Conservation (phyloP, 352 stramenopile genomes). For the Phytophthora tubulina region DNA sequence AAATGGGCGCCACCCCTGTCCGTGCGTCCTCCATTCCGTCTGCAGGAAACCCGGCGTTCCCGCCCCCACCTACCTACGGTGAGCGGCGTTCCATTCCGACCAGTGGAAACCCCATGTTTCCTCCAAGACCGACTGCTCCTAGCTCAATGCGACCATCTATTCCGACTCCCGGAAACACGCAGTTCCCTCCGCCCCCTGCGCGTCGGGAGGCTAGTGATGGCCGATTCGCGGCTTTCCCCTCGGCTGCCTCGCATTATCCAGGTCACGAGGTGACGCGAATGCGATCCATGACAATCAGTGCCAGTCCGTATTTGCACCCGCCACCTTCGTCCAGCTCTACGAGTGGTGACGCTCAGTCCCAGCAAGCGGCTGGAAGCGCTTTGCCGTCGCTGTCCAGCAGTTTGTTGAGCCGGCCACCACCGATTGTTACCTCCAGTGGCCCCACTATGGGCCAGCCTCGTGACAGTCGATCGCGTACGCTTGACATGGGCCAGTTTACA, state of each 20-base stretch:
- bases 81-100: slow-evolving; percentile 72
- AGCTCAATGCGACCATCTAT: slow-evolving; percentile 58
- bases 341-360: slow-evolving; percentile 26
- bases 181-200: slow-evolving; percentile 66
- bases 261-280: slow-evolving; percentile 54
- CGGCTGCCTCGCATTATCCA: slow-evolving; percentile 27
- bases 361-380: slow-evolving; percentile 26
- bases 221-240: slow-evolving; percentile 45
- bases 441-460: slow-evolving; percentile 78
- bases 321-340: slow-evolving; percentile 22
- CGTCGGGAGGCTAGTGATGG: slow-evolving; percentile 48
- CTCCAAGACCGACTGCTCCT: slow-evolving; percentile 49
- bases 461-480: slow-evolving; percentile 82
- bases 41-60: slow-evolving; percentile 67
- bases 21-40: slow-evolving; percentile 62
- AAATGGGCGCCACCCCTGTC: slow-evolving; percentile 43
- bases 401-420: slow-evolving; percentile 42
- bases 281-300: slow-evolving; percentile 72
- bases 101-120: slow-evolving; percentile 78
- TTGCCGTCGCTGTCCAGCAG: slow-evolving; percentile 72
- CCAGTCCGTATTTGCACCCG: slow-evolving; percentile 54
- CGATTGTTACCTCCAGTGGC: slow-evolving; percentile 38
- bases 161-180: slow-evolving; percentile 54
- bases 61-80: slow-evolving; percentile 59
- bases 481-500: slow-evolving; percentile 87